Conservation (phyloP, 352 stramenopile genomes). For the Peronospora tabacina region DNA sequence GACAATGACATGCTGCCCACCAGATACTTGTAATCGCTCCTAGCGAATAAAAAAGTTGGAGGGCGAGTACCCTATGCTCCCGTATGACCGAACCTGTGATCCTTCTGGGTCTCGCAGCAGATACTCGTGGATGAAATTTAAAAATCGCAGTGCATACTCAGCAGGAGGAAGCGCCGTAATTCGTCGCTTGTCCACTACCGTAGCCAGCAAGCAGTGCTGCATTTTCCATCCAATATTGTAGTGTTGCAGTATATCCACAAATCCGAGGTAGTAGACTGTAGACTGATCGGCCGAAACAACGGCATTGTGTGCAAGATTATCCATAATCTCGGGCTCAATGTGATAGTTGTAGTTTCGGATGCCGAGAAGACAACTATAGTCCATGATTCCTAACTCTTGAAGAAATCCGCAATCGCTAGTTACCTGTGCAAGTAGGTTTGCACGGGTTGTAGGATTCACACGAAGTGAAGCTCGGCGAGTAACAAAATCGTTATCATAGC, state of each 20-base stretch:
- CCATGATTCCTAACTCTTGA: conserved; percentile 82
- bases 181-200: conserved; percentile 59
- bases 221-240: conserved; percentile 84
- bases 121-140: conserved; percentile 82
- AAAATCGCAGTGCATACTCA: conserved; percentile 80
- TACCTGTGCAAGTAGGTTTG: conserved; percentile 70
- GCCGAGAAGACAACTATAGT: conserved; percentile 80
- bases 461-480: conserved; percentile 50
- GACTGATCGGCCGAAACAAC: conserved; percentile 66
- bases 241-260: conserved; percentile 81
- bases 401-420: conserved; percentile 81
- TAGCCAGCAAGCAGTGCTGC: conserved; percentile 66
- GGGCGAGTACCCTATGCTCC: conserved; percentile 46
- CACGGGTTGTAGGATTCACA: conserved; percentile 63
- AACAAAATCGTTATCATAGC: conserved; percentile 79
- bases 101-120: conserved; percentile 55
- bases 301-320: conserved; percentile 62
- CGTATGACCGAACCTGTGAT: conserved; percentile 58
- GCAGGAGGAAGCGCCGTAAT: conserved; percentile 76
- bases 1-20: conserved; percentile 4
- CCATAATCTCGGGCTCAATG: conserved; percentile 41
- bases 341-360: conserved; percentile 51
- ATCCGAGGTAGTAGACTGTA: conserved; percentile 77
- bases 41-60: conserved; percentile 22
- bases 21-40: conserved; percentile 18